Base-by-base conservation (phyloP, 352 stramenopile genomes). In the Globisporangium apiculatum region DNA sequence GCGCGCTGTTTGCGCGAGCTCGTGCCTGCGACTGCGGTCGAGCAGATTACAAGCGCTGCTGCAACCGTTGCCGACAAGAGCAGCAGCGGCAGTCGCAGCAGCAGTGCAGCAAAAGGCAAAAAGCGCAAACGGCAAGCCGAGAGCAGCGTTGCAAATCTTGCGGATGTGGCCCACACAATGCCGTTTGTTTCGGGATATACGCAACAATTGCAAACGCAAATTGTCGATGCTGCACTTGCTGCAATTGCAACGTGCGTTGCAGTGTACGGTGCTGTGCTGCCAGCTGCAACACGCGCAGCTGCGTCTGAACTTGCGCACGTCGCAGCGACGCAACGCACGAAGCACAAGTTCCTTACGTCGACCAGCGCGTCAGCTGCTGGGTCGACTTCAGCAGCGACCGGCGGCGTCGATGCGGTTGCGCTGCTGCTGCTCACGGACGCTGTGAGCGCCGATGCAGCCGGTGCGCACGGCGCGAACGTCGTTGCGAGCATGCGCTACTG, bases 71-170 rank as follows among this genome's bases (percentile, higher is more conserved):
- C 15, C 5, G 12, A 12, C 2, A 38, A 48, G 53, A 41, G 43
- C 24, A 45, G 36, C 41, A 12, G 15, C 17, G 17, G 17, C 12
- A 57, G 64, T 42, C 17, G 43, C 12, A 54, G 50, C 53, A 63
- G 49, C 37, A 62, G n/a, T 50, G 56, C 58, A 51, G 68, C 50
- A 31, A 94, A 91, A 60, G 84, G 77, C 61, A 94, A 94, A 69
- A 94, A 94, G 66, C 82, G 84, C 52, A 91, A 91, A 69, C 84
- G 84, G 41, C 77, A 89, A 55, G 69, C 75, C 35, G 67, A 83
- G 24, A 36, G 51, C 51, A 43, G 37, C 51, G 53, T 84, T 10
- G 75, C 79, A 36, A 70, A 80, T 52, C 72, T 86, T 15, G 67
- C 72, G 8, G 60, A 76, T 3, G 68, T 72, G 17, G 69, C 58